These are phyloP conservation scores for Pseudotulostoma volvatum DNA, from an alignment of 495 filamentous ascomycete genomes.

Conservation along the genomic window DNA sequence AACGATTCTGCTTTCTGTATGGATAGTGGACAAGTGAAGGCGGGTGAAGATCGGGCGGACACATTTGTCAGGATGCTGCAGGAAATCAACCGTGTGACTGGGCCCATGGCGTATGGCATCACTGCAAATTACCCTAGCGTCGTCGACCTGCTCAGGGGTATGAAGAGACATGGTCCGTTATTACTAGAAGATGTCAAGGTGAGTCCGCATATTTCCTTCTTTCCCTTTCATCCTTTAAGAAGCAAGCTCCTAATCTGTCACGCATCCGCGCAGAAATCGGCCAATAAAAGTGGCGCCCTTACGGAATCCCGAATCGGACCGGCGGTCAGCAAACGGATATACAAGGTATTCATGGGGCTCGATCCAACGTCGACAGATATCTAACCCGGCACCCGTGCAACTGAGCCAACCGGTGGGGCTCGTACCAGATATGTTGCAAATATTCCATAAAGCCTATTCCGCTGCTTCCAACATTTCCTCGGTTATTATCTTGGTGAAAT, in stretches of 20 bases:
- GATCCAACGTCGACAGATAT: conserved; percentile 54
- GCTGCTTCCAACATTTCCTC: too few relatives aligned
- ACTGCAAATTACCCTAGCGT: conserved; percentile 43
- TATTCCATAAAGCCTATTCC: too few relatives aligned
- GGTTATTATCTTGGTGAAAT: too few relatives aligned
- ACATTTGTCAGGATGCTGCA: conserved; percentile 68
- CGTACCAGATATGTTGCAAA: too few relatives aligned
- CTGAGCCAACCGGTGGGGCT: too few relatives aligned
- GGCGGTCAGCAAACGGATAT: conserved; percentile 53
- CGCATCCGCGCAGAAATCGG: conserved; percentile 33
- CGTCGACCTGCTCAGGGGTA: conserved; percentile 35
- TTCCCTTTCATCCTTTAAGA: not conserved
- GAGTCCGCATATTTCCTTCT: conserved; percentile 3
- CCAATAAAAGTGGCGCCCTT: conserved; percentile 50
- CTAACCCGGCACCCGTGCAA: too few relatives aligned
- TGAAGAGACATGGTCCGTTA: conserved; percentile 41
- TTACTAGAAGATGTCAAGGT: conserved; percentile 44
- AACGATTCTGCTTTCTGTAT: conserved; percentile 61
- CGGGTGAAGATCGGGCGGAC: conserved; percentile 48
- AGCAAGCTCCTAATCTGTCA: not conserved
- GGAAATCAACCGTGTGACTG: conserved; percentile 57
- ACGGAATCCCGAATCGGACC: conserved; percentile 50
- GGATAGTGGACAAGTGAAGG: conserved; percentile 64
- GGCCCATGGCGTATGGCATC: conserved; percentile 58
- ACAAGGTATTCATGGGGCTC: conserved; percentile 55